Evolutionary conservation across 1,139 yeast species (phyloP).

Genomic region (Kodamaea sp.): DNA sequence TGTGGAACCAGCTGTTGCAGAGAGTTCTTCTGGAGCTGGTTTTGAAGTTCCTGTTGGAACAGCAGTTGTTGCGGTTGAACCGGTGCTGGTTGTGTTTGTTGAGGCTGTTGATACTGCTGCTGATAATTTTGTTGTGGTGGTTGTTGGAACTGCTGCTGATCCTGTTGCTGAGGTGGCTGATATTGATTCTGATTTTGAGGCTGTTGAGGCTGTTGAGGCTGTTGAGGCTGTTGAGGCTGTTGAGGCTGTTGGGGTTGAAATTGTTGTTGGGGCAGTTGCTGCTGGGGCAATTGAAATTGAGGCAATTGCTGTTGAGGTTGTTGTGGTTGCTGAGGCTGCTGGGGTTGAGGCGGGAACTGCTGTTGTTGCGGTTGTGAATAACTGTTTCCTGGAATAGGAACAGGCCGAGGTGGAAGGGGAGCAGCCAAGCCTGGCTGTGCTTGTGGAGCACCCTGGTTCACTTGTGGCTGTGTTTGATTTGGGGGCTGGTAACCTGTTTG

Average conservation of each 20-base stretch:
- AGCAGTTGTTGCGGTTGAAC: background rate
- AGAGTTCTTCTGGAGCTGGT: background rate
- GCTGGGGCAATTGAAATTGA: conserved; percentile 11
- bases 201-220: conserved; percentile 1
- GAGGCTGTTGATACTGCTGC: conserved; percentile 10
- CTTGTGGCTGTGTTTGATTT: background rate
- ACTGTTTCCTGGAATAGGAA: too few species aligned
- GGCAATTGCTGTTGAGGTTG: conserved; percentile 10
- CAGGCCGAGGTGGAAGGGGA: too few species aligned
- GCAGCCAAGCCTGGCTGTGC: too few species aligned
- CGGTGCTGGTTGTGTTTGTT: conserved; percentile 8
- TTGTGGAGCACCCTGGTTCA: background rate
- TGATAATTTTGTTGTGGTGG: conserved; percentile 3
- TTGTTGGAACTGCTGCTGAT: too few species aligned
- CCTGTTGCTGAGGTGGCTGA: too few species aligned
- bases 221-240: conserved; percentile 1
- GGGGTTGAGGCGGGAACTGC: background rate
- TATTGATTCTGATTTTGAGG: too few species aligned
- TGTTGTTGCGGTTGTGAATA: background rate
- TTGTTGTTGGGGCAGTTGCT: too few species aligned
- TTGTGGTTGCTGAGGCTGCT: conserved; percentile 12
- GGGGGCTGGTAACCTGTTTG: background rate
- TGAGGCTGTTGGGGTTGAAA: conserved; percentile 16
- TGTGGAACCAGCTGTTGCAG: conserved; percentile 7
- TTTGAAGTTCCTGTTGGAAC: background rate